phyloP scores from a whole-genome alignment of 495 filamentous ascomycete species.

The Neurospora sp. region DNA sequence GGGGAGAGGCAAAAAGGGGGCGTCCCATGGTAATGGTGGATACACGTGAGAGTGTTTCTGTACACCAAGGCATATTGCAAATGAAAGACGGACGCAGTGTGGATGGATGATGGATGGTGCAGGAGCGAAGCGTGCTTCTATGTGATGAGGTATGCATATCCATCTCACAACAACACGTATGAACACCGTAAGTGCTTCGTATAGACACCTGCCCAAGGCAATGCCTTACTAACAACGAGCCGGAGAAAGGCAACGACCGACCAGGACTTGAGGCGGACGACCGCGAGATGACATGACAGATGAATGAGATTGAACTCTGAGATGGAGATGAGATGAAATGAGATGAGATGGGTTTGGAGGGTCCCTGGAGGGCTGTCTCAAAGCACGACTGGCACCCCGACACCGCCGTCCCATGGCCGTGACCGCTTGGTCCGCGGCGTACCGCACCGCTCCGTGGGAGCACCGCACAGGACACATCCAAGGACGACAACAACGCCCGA shows the following conservation, averaged over 20 bases:
- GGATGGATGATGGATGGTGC: background rate
- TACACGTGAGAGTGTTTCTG: background rate
- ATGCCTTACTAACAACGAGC: constrained; percentile 3
- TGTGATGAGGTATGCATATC: background rate
- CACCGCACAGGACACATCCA: background rate
- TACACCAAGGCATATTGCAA: background rate
- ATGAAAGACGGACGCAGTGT: background rate
- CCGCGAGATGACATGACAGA: background rate
- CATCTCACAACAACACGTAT: background rate
- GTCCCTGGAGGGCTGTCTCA: background rate
- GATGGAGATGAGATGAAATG: background rate
- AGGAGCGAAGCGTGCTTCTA: background rate
- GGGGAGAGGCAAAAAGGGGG: background rate
- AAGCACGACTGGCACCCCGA: background rate
- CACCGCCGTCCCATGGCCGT: background rate
- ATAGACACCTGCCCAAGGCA: constrained; percentile 13
- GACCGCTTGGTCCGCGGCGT: background rate
- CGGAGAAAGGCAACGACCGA: background rate
- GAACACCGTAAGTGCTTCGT: background rate
- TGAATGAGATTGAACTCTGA: background rate
- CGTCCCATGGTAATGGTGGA: background rate
- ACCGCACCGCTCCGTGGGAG: background rate
- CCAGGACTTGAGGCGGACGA: background rate
- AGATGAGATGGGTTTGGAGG: background rate
- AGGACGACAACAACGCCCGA: constrained; percentile 4